Evolutionary conservation across 257 asterid species (phyloP), one percentile per base, ranked within the genome.

Genomic region (Osmanthus fragrans): DNA sequence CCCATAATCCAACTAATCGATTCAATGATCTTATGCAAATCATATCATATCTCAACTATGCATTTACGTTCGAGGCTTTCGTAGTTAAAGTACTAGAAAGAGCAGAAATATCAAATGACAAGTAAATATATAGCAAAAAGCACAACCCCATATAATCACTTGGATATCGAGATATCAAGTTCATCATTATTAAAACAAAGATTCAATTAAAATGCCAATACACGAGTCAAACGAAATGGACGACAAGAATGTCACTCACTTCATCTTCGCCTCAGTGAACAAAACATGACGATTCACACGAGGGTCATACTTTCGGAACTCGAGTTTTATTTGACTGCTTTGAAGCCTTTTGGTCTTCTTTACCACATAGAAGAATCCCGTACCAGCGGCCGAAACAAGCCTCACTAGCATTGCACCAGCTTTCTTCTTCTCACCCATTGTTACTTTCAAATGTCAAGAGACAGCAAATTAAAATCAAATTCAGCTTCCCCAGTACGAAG

Each of bases 351-450:
- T 89, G 15, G 87, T 89, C 87, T 91, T 91, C 84, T 83, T 86
- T 71, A 84, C 89, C 23, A 87, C 94, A 56, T 91, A 87, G 84
- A 89, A 91, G 86, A 91, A 91, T 71, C 96, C 92, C 1, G 92
- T 91, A 30, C 94, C 96, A 6, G 96, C 92, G 29, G 90, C 87
- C 18, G 92, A 91, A 5, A 89, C 91, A 12, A 91, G 94, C 89
- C 84, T 83, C 73, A 88, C 88, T 72, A 91, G 75, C 72, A 85
- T 78, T 45, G 96, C 86, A n/a, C 90, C 94, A 1, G 84, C 89
- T 84, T 90, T 86, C 92, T 88, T 90, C 85, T 89, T 89, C 29
- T 87, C 90, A 4, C 93, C 91, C 90, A 88, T 88, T 25, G 68
- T 78, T 45, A 10, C 65, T 15, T 18, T 75, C 23, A n/a, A 30